Base-by-base conservation (phyloP, 352 stramenopile genomes). In the Phytophthora pisi region DNA sequence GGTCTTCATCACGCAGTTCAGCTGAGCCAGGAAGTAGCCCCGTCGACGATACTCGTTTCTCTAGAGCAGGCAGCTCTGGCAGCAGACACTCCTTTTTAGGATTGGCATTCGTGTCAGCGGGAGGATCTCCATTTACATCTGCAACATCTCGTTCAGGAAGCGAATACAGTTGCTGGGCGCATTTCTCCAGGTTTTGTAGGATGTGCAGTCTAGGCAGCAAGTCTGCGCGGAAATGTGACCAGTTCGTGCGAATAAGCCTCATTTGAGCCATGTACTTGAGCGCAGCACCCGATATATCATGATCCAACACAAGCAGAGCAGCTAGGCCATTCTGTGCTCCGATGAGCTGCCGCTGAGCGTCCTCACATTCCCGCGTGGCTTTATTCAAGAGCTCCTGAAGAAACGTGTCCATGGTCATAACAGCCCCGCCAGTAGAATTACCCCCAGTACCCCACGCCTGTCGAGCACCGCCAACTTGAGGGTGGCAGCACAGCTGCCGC, bases 401-500 rank as follows among this genome's bases (percentile, higher is more conserved):
- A 31, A 96, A 92, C 6, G 87, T 79, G 66, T 86, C 79, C 88
- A 96, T 97, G 3, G 85, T 95, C 47, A 97, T 75, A 15, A 91
- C 66, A 20, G 57, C 57, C 13, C 59, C 64, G 16, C 36, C 40
- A 23, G 46, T 60, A 11, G 51, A 61, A 50, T 52, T 63, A 3
- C 62, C 62, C 36, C 49, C 55, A 20, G 54, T 47, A 0, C 57
- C 57, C 68, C 67, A 72, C 1, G 30, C 47, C 10, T 74, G 67
- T 31, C 64, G 64, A 23, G 72, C 70, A 15, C 77, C 78, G 7
- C 87, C 86, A 15, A 98, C 83, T 69, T 98, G 91, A 6, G 93
- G 94, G 73, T 98, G 94, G 47, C 92, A 98, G 61, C 94, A 98
- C 4, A 97, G 84, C 64, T 97, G 92, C 13, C 93, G 85, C 34